A percentile compares a stretch with the other conserved stretches of the same genome.
These are phyloP conservation scores for Lentinula raphanica DNA, from an alignment of 768 basidiomycete species.

Conservation along the genomic window DNA sequence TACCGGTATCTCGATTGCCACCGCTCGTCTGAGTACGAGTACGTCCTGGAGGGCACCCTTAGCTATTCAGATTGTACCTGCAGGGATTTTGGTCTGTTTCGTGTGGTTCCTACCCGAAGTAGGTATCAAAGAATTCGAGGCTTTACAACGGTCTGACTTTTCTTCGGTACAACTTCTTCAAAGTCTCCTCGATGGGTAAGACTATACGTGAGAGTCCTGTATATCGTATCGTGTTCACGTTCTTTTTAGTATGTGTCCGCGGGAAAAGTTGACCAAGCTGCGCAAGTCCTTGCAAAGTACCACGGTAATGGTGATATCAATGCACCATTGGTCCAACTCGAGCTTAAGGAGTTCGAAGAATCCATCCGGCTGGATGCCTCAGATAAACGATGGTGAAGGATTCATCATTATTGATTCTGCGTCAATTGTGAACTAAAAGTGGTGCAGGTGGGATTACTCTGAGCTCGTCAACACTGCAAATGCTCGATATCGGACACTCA, in stretches of 20 bases:
- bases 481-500: constrained; percentile 39
- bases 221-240: too few species aligned
- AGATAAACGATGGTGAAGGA: constrained; percentile 45
- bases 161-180: too few species aligned
- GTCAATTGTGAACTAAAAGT: background rate
- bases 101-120: constrained; percentile 28
- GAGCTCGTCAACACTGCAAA: constrained; percentile 43
- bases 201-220: too few species aligned
- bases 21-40: constrained; percentile 28
- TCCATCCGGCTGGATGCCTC: constrained; percentile 43
- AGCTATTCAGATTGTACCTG: constrained; percentile 45
- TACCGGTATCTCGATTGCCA: constrained; percentile 40
- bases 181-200: constrained; percentile 50
- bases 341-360: constrained; percentile 50
- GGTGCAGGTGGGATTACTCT: constrained; percentile 43
- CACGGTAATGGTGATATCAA: constrained; percentile 48
- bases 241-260: constrained; percentile 4
- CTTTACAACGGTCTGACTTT: background rate
- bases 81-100: constrained; percentile 26
- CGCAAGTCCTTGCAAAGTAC: constrained; percentile 42
- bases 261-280: background rate
- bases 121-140: background rate
- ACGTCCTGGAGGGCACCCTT: constrained; percentile 47
- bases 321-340: constrained; percentile 44
- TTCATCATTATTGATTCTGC: constrained; percentile 17